These are phyloP conservation scores for Tricholoma saponaceum DNA, from an alignment of 768 basidiomycete species.

Conservation along the genomic window DNA sequence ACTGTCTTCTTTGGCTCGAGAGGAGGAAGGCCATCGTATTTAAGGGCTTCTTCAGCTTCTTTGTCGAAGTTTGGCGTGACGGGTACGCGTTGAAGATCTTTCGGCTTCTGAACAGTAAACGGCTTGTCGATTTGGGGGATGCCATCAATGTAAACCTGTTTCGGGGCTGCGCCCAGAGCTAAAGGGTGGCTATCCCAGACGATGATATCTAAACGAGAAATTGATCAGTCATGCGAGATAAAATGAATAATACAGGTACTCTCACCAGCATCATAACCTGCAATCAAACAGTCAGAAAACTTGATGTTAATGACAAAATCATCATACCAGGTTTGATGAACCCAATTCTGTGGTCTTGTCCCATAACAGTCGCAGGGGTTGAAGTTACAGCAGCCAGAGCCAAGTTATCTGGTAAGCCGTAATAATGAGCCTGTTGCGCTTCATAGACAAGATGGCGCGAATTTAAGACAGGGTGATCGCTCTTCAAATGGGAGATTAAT, in stretches of 20 bases:
- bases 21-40: slow-evolving; percentile 74
- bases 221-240: neutral
- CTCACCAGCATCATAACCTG: slow-evolving; percentile 74
- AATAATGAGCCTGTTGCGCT: slow-evolving; percentile 81
- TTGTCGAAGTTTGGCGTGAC: slow-evolving; percentile 65
- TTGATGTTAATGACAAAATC: neutral
- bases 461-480: slow-evolving; percentile 63
- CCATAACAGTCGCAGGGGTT: slow-evolving; percentile 67
- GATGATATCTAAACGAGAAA: slow-evolving; percentile 54
- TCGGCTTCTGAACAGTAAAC: slow-evolving; percentile 46
- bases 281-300: slow-evolving; percentile 1
- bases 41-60: slow-evolving; percentile 56
- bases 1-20: slow-evolving; percentile 38
- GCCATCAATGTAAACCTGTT: slow-evolving; percentile 88
- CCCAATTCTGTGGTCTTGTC: slow-evolving; percentile 79
- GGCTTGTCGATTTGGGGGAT: slow-evolving; percentile 63
- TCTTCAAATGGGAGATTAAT: slow-evolving; percentile 31
- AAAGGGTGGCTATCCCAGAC: slow-evolving; percentile 86
- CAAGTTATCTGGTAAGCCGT: slow-evolving; percentile 63
- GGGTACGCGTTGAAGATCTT: slow-evolving; percentile 40
- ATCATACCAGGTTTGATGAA: slow-evolving; percentile 56
- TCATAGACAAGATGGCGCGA: slow-evolving; percentile 78
- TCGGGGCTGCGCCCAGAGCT: slow-evolving; percentile 75
- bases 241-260: neutral
- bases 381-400: slow-evolving; percentile 75